Base-by-base conservation (phyloP, 495 filamentous ascomycete genomes). In the Hypoxylon crocopeplum region DNA sequence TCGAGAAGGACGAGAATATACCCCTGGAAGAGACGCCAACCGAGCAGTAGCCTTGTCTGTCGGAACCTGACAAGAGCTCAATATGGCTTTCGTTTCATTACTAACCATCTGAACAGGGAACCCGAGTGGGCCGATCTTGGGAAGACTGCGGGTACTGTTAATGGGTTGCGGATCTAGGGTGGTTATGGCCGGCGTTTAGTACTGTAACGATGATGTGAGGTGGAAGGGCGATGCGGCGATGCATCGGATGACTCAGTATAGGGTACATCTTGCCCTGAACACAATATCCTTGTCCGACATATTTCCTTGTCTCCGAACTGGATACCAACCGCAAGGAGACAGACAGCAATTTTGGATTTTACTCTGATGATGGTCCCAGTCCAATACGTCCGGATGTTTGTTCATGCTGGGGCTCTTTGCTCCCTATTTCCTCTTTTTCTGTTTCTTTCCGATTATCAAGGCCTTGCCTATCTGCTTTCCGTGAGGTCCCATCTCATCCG, bases 1-100 rank as follows among this genome's bases (percentile, higher is more conserved):
- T 75, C 47, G 79, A 80, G 67, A 81, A 79, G 59, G 78, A 70
- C 40, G 79, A 77, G 54, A 67, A 64, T 20, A 11, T 71, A 27
- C 60, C 69, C 45, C 39, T 55, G 11, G 46, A 48, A 41, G 67
- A 71, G 49, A 72, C 72, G 7, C 66, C 73, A 2, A 67, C 74
- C 8, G 20, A 55, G 27, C 42, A 44, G 48, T 40, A 33, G 38
- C n/a, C 7, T 5, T 24, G 7, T 19, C 2, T 11, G 10, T 52
- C 10, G 5, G 42, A 5, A 7, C 13, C 7, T 27, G n/a, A 8
- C 8, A 25, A 6, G 25, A 48, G 16, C 21, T 21, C 36, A 33
- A 38, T 11, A 8, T 13, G 47, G 46, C 38, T 34, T 21, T 36
- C 21, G 6, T 42, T 41, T 25, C 8, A 4, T 52, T 47, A 10